Evolutionary conservation across 768 basidiomycete species (phyloP).

Genomic region (Leccinum disarticulatum): DNA sequence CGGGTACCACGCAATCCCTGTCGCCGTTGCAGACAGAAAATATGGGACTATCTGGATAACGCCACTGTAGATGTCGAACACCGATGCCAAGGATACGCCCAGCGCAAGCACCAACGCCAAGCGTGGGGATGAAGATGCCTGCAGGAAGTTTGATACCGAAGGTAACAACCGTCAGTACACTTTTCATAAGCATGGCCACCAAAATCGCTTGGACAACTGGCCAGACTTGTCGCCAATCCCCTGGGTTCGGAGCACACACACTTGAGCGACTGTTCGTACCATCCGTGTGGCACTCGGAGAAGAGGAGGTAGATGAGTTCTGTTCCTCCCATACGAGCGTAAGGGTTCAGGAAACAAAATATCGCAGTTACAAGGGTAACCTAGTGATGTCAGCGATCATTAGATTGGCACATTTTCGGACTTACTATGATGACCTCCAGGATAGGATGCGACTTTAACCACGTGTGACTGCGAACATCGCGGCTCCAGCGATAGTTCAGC

Average conservation of each 20-base stretch:
- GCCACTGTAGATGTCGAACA: conserved; percentile 74
- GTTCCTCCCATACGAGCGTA: conserved; percentile 94
- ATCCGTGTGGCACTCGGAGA: conserved; percentile 76
- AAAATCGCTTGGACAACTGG: conserved; percentile 63
- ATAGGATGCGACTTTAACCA: conserved; percentile 82
- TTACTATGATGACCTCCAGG: conserved; percentile 77
- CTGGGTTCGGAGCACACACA: conserved; percentile 69
- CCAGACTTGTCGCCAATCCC: conserved; percentile 53
- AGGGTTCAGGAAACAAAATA: conserved; percentile 82
- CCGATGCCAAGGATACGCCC: conserved; percentile 83
- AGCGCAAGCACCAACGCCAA: conserved; percentile 92
- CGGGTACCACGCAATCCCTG: conserved; percentile 79
- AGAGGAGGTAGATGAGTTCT: conserved; percentile 89
- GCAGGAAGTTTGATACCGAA: conserved; percentile 92
- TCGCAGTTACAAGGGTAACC: conserved; percentile 77
- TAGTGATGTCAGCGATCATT: conserved; percentile 30
- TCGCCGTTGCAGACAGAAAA: conserved; percentile 67
- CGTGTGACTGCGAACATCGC: conserved; percentile 75
- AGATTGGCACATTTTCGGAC: conserved; percentile 22
- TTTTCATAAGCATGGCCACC: conserved; percentile 82
- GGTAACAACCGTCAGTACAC: conserved; percentile 77
- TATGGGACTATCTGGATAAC: conserved; percentile 56
- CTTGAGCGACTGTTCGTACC: conserved; percentile 56
- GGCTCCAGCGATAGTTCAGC: conserved; percentile 86
- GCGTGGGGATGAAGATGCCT: conserved; percentile 95